Evolutionary conservation across 2,329 filamentous ascomycete species (phyloP).

Genomic region (Trichoderma sp.): DNA sequence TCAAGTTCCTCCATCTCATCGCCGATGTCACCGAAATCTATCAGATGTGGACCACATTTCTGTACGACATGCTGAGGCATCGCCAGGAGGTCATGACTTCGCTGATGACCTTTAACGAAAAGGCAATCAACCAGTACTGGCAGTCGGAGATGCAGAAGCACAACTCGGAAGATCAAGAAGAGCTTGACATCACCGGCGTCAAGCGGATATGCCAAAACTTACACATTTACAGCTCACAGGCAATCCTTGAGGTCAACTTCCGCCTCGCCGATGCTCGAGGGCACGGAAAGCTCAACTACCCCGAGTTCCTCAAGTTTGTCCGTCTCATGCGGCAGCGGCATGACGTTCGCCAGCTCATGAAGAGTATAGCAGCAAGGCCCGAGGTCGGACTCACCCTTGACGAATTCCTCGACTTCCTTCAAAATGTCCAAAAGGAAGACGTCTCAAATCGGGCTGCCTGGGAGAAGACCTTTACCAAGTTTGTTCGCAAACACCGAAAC

Average conservation of each 20-base stretch:
- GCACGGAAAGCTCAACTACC: constrained; percentile 70
- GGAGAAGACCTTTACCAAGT: constrained; percentile 72
- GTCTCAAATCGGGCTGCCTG: constrained; percentile 67
- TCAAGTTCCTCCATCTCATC: constrained; percentile 86
- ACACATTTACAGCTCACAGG: constrained; percentile 85
- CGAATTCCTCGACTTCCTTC: constrained; percentile 77
- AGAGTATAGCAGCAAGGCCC: constrained; percentile 58
- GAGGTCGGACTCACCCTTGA: constrained; percentile 67
- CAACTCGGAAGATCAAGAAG: constrained; percentile 62
- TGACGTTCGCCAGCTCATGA: constrained; percentile 77
- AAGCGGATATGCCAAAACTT: constrained; percentile 84
- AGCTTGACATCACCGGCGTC: constrained; percentile 75
- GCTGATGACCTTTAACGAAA: constrained; percentile 80
- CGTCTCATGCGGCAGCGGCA: constrained; percentile 78
- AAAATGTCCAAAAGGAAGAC: constrained; percentile 73
- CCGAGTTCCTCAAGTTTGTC: constrained; percentile 83
- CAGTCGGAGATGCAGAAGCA: constrained; percentile 76
- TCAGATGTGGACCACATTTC: constrained; percentile 77
- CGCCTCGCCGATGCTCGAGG: constrained; percentile 67
- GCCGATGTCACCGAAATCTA: constrained; percentile 73
- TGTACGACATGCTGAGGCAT: constrained; percentile 82
- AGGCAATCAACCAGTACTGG: constrained; percentile 84
- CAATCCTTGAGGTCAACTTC: constrained; percentile 74
- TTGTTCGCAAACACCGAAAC: constrained; percentile 61
- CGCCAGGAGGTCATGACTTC: constrained; percentile 89